Conservation (phyloP, 2,329 filamentous ascomycete genomes). For the Gnomoniopsis sp. region DNA sequence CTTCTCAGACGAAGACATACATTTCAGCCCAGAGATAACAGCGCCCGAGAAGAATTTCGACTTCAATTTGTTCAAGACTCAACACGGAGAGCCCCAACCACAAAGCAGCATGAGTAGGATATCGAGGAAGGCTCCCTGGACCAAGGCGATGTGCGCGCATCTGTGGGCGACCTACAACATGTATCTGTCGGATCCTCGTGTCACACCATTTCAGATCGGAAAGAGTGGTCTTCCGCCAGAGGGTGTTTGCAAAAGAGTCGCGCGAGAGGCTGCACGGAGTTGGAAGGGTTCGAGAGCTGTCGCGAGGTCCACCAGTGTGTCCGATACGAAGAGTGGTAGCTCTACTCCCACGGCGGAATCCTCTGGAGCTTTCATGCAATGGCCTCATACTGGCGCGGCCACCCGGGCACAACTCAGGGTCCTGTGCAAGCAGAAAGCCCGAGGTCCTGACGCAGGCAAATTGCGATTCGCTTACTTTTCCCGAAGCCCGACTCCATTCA, state of each 20-base stretch:
- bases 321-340: slow-evolving; percentile 45
- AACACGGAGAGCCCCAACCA: slow-evolving; percentile 2
- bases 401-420: slow-evolving; percentile 61
- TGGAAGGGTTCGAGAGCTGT: slow-evolving; percentile 59
- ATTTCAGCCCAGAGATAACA: slow-evolving; percentile 48
- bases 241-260: slow-evolving; percentile 62
- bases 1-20: slow-evolving; percentile 54
- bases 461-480: slow-evolving; percentile 41
- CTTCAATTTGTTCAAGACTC: slow-evolving; percentile 3
- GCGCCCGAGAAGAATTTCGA: slow-evolving; percentile 27
- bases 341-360: slow-evolving; percentile 51
- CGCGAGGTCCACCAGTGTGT: slow-evolving; percentile 18
- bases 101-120: slow-evolving; percentile 20
- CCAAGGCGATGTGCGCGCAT: slow-evolving; percentile 61
- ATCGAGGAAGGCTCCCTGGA: slow-evolving; percentile 57
- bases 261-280: slow-evolving; percentile 62
- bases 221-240: slow-evolving; percentile 62
- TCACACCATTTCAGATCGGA: slow-evolving; percentile 62
- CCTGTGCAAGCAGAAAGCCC: slow-evolving; percentile 56
- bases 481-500: slow-evolving; percentile 54
- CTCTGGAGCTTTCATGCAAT: slow-evolving; percentile 50
- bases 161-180: slow-evolving; percentile 63
- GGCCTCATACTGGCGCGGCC: slow-evolving; percentile 62
- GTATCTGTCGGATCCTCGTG: slow-evolving; percentile 64
- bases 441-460: slow-evolving; percentile 36